phyloP scores from a whole-genome alignment of 192 early-diverging fungal genomes.

The Entomortierella lignicola region DNA sequence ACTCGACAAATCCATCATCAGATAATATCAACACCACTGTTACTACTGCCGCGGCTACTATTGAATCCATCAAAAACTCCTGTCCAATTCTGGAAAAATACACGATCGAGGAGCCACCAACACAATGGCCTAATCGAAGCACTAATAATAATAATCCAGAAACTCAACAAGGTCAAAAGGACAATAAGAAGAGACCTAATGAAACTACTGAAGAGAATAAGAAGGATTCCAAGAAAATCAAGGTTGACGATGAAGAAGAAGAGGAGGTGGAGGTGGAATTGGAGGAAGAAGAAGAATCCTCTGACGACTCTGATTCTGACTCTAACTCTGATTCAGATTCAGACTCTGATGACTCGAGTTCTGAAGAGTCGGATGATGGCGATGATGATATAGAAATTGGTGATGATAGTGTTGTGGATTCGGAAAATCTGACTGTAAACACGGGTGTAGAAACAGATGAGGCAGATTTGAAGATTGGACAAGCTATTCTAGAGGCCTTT shows the following conservation, averaged over 20 bases:
- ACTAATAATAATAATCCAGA: not conserved
- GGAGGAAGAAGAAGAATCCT: not conserved
- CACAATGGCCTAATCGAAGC: slow-evolving; percentile 9
- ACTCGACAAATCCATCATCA: too few species aligned
- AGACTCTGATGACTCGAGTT: slow-evolving; percentile 15
- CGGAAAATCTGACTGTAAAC: not conserved
- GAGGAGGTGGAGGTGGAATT: not conserved
- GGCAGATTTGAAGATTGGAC: slow-evolving; percentile 20
- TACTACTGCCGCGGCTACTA: too few species aligned
- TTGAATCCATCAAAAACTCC: not conserved
- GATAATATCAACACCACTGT: not conserved
- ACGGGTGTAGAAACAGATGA: too few species aligned
- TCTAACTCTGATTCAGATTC: slow-evolving; percentile 20
- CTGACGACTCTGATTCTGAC: not conserved
- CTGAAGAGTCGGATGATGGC: slow-evolving; percentile 13
- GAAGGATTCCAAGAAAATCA: not conserved
- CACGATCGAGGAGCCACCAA: slow-evolving; percentile 32
- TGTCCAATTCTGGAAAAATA: slow-evolving; percentile 26
- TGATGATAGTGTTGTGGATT: not conserved
- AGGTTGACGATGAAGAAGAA: slow-evolving; percentile 6
- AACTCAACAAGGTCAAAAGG: not conserved
- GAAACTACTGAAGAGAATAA: not conserved
- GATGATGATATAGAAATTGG: not conserved
- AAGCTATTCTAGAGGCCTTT: slow-evolving; percentile 44
- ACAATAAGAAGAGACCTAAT: not conserved